Evolutionary conservation across 2,329 filamentous ascomycete genomes (phyloP).

Genomic region (Fusarium torulosum): DNA sequence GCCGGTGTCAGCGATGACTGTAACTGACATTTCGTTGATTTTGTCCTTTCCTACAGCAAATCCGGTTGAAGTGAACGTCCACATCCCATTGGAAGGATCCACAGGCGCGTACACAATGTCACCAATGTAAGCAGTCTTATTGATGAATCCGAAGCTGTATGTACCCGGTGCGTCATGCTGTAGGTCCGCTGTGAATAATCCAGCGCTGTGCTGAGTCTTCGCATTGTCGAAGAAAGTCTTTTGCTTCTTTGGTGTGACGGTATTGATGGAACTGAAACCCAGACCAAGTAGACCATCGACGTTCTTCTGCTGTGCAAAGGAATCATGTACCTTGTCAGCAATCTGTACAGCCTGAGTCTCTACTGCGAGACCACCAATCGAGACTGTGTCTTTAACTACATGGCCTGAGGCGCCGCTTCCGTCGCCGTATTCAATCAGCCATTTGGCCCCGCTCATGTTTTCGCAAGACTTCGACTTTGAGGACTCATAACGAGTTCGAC

Average conservation of each 20-base stretch:
- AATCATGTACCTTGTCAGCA: slow-evolving; percentile 56
- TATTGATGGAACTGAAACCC: slow-evolving; percentile 59
- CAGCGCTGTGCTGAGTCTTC: slow-evolving; percentile 27
- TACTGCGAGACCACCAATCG: slow-evolving; percentile 58
- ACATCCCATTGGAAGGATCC: slow-evolving; percentile 72
- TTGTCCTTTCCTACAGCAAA: slow-evolving; percentile 46
- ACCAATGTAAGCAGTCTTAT: slow-evolving; percentile 72
- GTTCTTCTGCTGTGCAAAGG: slow-evolving; percentile 56
- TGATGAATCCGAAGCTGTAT: slow-evolving; percentile 81
- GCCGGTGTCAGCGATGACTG: slow-evolving; percentile 68
- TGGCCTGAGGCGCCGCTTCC: slow-evolving; percentile 58
- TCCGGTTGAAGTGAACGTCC: slow-evolving; percentile 64
- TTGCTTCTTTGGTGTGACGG: slow-evolving; percentile 56
- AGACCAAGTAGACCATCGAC: slow-evolving; percentile 60
- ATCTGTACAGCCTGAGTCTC: slow-evolving; percentile 58
- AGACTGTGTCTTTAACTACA: slow-evolving; percentile 59
- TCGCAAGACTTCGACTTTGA: slow-evolving; percentile 55
- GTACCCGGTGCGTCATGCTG: slow-evolving; percentile 66
- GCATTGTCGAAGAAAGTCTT: slow-evolving; percentile 59
- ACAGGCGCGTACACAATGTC: slow-evolving; percentile 72
- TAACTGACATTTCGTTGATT: slow-evolving; percentile 43
- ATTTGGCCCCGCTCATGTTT: slow-evolving; percentile 54
- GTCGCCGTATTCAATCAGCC: slow-evolving; percentile 61
- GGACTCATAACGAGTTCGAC: slow-evolving; percentile 57
- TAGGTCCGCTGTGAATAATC: slow-evolving; percentile 77